phyloP scores from a whole-genome alignment of 1,284 basidiomycete genomes.

The Marasmius tenuissimus region DNA sequence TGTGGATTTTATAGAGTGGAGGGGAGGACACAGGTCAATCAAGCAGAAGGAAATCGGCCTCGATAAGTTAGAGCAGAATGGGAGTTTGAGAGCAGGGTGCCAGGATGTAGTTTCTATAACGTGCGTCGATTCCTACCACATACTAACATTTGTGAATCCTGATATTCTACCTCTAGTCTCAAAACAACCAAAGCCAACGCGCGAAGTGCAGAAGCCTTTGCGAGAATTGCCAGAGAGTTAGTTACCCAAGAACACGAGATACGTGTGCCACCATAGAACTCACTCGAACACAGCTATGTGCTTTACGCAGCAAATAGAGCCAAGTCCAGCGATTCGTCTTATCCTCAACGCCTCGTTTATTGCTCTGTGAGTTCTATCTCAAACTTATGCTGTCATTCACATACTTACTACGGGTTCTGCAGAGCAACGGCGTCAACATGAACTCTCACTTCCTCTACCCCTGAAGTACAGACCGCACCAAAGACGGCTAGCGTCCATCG shows the following conservation, averaged over 20 bases:
- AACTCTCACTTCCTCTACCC: slow-evolving; percentile 52
- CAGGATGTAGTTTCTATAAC: slow-evolving; percentile 72
- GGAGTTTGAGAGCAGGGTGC: slow-evolving; percentile 45
- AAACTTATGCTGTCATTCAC: neutral
- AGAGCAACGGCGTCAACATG: slow-evolving; percentile 50
- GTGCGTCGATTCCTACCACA: too few relatives aligned
- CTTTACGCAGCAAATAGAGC: slow-evolving; percentile 68
- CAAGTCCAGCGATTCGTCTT: slow-evolving; percentile 40
- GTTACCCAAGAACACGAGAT: too few relatives aligned
- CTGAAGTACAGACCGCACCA: slow-evolving; percentile 74
- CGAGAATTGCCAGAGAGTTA: slow-evolving; percentile 75
- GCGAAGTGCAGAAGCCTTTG: slow-evolving; percentile 63
- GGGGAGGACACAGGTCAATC: slow-evolving; percentile 44
- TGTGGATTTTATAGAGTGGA: slow-evolving; percentile 32
- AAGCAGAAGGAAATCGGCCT: slow-evolving; percentile 67
- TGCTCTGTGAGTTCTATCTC: slow-evolving; percentile 51
- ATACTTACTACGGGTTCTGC: slow-evolving; percentile 10
- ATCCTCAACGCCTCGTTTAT: slow-evolving; percentile 64
- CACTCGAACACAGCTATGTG: slow-evolving; percentile 54
- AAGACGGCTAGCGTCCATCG: slow-evolving; percentile 64
- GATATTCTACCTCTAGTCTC: slow-evolving; percentile 35
- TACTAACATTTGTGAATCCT: neutral
- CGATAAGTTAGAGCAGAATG: slow-evolving; percentile 56
- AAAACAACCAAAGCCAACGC: slow-evolving; percentile 64
- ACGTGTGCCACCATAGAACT: neutral